Evolutionary conservation across 345 rosid genomes (phyloP), one percentile per base, ranked within the genome.

Genomic region (Nephelium lappaceum): DNA sequence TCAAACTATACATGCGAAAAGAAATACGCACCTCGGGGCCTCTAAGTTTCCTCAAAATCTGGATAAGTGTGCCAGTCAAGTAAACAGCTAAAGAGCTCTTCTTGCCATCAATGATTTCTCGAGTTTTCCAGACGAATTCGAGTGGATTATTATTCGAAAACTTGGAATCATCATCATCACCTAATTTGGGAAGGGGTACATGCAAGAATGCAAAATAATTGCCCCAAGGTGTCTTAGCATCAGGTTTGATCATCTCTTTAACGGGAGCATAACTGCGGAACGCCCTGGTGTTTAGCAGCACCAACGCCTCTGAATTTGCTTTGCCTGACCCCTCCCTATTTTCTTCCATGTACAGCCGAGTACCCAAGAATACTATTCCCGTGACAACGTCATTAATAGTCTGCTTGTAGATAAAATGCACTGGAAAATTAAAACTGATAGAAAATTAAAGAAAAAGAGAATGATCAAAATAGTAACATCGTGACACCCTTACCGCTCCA

Each of bases 201-300:
- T 79, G 86, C 67, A 88, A 58, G 79, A 84, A 86, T 3, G 81
- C 83, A 58, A 85, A 85, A 5, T 69, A 77, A 73, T 88, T 88
- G 0, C 91, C 91, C 91, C 91, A 88, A 1, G 83, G 81, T 3
- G 87, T 49, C 38, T 82, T n/a, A 15, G 78, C 38, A 42, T 64
- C 77, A 31, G 85, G 80, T 63, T 67, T 78, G 5, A 80, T 67
- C 91, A 88, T 88, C 19, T 88, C 91, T 66, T 66, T 38, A 16
- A 85, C 79, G 7, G 88, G 74, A 24, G 67, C 81, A 78, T 84
- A 87, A 10, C 83, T 81, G 23, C 78, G 21, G 27, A 84, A 21
- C n/a, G 11, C 68, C 73, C 90, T 82, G 0, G 87, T 87, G 57
- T 87, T 87, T 5, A 85, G 80, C 72, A 87, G 41, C 67, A 87